Base-by-base conservation (phyloP, 139 green algal species). In the Chlorella sorokiniana region DNA sequence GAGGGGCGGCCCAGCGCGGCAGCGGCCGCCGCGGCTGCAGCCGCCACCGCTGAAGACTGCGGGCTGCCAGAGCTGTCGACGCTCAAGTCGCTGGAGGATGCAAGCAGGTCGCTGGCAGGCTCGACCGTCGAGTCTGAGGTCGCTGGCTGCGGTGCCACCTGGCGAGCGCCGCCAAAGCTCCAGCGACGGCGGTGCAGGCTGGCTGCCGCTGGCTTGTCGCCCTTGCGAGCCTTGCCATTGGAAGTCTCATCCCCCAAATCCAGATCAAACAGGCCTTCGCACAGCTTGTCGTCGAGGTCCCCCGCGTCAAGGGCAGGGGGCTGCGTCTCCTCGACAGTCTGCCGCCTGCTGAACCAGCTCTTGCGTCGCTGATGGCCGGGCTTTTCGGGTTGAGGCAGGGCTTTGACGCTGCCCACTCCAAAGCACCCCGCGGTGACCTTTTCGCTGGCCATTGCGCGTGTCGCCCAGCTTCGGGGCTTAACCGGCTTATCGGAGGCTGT, bases 131-230 rank as follows among this genome's bases (percentile, higher is more conserved):
- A 33, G 16, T 51, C 44, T 33, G 45, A 44, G 1, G 25, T 22
- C 18, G 31, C 69, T 40, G 72, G 72, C 72, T 79, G 72, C 22
- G 74, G 74, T 1, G 37, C 40, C 38, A 80, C 74, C 56, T 80
- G 56, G 33, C 74, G 56, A n/a, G n/a, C n/a, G n/a, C n/a, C n/a
- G 33, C 74, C 74, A 59, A 80, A 80, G 56, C 27, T 44, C 74
- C 74, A 80, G 38, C 74, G 74, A 14, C 74, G 74, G 38, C 74
- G 74, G 74, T 80, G 74, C 29, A 69, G 56, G 11, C 35, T 5
- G n/a, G 72, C 33, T 7, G 35, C 10, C 72, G 51, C 70, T 2
- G 45, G 1, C 10, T 11, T 20, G 11, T 22, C 37, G 70, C n/a
- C n/a, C 70, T 77, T 77, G 69, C n/a, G 35, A 11, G 11, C 25